Base-by-base conservation (phyloP, 805 yeast species). In the Metschnikowia cerradonensis region DNA sequence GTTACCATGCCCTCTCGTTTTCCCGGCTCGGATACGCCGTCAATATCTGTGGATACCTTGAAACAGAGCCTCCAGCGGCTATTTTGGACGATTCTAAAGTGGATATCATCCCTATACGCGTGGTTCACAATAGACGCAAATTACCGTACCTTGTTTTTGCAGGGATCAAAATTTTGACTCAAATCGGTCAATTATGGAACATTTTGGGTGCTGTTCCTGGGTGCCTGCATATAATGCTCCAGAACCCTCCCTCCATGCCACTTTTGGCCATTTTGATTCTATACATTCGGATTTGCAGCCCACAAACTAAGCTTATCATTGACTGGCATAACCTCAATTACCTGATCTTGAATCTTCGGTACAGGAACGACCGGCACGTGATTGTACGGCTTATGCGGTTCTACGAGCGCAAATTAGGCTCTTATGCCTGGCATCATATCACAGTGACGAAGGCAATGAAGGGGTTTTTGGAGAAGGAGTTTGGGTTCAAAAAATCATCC, bases 321-420 rank as follows among this genome's bases (percentile, higher is more conserved):
- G 99, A 94, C 68, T 94, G 99, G 99, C 99, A 94, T 67, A 94
- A 94, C 67, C 74, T 94, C 59, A 96, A 95, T 38, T 92, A 81
- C 66, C 80, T 96, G 1, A 88, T 94, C 26, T 68, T 94, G 51
- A 84, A 86, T 48, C 64, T 92, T 61, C 82, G 82, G 58, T 81
- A 82, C 57, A 62, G 75, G 4, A 76, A 76, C 49, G 64, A 67
- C 45, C 68, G 67, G 33, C 88, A 88, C 62, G 83, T 86, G 0
- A 66, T 88, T 49, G 95, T 90, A 2, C 65, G 71, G 46, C 31
- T 82, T 2, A 77, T 88, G 62, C 79, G 72, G 50, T 50, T 68
- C 6, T 86, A 91, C 61, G 99, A 94, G 66, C 64, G 66, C 39
- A 49, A 64, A 13, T 77, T 91, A 45, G 83, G 90, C 5, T 72